Conservation (phyloP, 257 asterid genomes). For the Catharanthus roseus region DNA sequence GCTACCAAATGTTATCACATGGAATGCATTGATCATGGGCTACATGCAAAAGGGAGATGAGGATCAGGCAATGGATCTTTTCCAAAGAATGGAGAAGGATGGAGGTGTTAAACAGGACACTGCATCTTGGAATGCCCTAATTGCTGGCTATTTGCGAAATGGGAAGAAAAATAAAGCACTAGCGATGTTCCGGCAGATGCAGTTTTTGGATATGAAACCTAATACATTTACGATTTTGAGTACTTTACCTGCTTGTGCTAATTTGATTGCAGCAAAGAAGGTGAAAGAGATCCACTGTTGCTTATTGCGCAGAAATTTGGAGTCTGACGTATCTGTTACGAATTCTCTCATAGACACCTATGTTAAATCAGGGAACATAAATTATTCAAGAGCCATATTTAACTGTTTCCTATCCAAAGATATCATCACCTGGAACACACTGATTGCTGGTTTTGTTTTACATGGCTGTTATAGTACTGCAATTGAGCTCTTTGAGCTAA, state of each 20-base stretch:
- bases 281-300: slow-evolving; percentile 76
- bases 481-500: slow-evolving; percentile 52
- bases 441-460: slow-evolving; percentile 51
- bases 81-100: slow-evolving; percentile 57
- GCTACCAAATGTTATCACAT: slow-evolving; percentile 60
- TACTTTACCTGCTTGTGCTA: slow-evolving; percentile 69
- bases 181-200: slow-evolving; percentile 61
- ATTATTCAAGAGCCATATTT: slow-evolving; percentile 49
- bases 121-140: slow-evolving; percentile 83
- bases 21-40: slow-evolving; percentile 76
- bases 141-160: slow-evolving; percentile 57
- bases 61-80: slow-evolving; percentile 75
- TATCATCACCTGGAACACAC: slow-evolving; percentile 74
- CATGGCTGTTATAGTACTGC: slow-evolving; percentile 49
- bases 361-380: slow-evolving; percentile 58
- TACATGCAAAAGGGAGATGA: slow-evolving; percentile 69
- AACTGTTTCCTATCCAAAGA: slow-evolving; percentile 48
- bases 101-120: slow-evolving; percentile 56
- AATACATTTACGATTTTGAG: slow-evolving; percentile 67
- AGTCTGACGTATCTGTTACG: slow-evolving; percentile 50
- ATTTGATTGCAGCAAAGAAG: slow-evolving; percentile 52
- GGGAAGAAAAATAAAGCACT: slow-evolving; percentile 61
- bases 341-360: slow-evolving; percentile 65
- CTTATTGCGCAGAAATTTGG: slow-evolving; percentile 42
- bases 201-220: slow-evolving; percentile 46